These are phyloP conservation scores for Starmerella potacharoeniae DNA, from an alignment of 805 yeast species.

Conservation along the genomic window DNA sequence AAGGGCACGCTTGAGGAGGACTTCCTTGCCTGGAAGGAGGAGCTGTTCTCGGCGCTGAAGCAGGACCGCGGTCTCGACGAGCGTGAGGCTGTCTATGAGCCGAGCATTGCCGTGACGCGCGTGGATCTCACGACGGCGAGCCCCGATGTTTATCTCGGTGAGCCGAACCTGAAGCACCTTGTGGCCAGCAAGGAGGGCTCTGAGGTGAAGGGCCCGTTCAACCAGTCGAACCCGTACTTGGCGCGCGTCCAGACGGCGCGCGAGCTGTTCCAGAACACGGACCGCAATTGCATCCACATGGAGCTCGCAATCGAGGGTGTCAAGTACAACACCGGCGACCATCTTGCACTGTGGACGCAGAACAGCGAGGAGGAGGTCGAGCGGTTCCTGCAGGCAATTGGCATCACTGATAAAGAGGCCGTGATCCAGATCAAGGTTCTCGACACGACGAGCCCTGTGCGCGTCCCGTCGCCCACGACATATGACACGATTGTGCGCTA, in stretches of 20 bases:
- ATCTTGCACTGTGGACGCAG: conserved; percentile 88
- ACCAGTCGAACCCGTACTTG: conserved; percentile 68
- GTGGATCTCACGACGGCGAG: conserved; percentile 27
- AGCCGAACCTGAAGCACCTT: conserved; percentile 54
- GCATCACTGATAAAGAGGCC: conserved; percentile 41
- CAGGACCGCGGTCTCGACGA: conserved; percentile 59
- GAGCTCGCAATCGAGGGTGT: conserved; percentile 74
- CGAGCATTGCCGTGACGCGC: conserved; percentile 38
- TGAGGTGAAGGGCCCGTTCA: conserved; percentile 43
- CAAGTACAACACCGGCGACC: conserved; percentile 90
- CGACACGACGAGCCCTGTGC: conserved; percentile 41
- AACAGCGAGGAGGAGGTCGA: conserved; percentile 66
- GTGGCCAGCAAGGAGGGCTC: conserved; percentile 35
- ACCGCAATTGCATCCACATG: conserved; percentile 76
- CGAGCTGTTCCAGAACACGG: conserved; percentile 56
- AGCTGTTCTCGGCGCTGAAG: conserved; percentile 53
- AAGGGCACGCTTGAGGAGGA: conserved; percentile 92
- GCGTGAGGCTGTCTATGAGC: conserved; percentile 67
- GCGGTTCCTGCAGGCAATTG: conserved; percentile 54
- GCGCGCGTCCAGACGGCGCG: conserved; percentile 50
- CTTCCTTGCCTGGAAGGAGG: conserved; percentile 84
- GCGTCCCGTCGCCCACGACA: conserved; percentile 56
- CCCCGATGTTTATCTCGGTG: conserved; percentile 59
- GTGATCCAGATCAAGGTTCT: conserved; percentile 56
- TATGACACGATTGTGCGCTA: conserved; percentile 75